Evolutionary conservation across 2,329 filamentous ascomycete genomes (phyloP), one percentile per base, ranked within the genome.

Genomic region (Cladophialophora yegresii): DNA sequence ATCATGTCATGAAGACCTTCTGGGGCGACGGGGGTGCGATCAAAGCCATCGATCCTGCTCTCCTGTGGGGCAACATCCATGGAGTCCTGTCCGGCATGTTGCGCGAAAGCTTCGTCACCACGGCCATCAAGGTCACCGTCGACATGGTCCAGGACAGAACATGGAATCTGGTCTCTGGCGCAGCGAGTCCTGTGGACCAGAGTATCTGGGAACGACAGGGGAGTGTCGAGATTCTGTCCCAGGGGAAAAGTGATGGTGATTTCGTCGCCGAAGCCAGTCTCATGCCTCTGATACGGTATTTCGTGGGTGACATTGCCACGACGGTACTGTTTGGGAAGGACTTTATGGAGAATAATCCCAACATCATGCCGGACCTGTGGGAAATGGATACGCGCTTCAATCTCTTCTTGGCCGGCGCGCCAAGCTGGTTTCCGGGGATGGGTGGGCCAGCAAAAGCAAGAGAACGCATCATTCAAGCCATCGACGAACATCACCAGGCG

Each of bases 201-300:
- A 80, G 81, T 69, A 77, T 78, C 1, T 89, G 87, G 87, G 87
- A 89, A 72, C 81, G 84, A 36, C 76, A 73, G n/a, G 80, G 77
- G 20, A 74, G 79, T 9, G 77, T 83, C 1, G 74, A 75, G 2
- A 73, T 79, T 9, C 72, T 77, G 3, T 80, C 82, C 16, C 69
- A 76, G 1, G 47, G 59, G 22, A 70, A 72, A 36, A 65, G 72
- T 16, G 62, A 56, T 36, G 43, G 47, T 8, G n/a, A 32, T 2
- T 74, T 76, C 30, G 77, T 82, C 59, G 84, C 81, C 13, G 84
- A 87, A 68, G 78, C 81, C 12, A 78, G 79, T 64, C 73, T 87
- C 1, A 79, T 81, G 67, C 75, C 79, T 2, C 76, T 89, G 5
- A 74, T 87, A 23, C 78, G 84, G 61, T 81, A 85, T 68, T 87